Conservation (phyloP, 2,329 filamentous ascomycete species). For the Claviceps humidiphila region DNA sequence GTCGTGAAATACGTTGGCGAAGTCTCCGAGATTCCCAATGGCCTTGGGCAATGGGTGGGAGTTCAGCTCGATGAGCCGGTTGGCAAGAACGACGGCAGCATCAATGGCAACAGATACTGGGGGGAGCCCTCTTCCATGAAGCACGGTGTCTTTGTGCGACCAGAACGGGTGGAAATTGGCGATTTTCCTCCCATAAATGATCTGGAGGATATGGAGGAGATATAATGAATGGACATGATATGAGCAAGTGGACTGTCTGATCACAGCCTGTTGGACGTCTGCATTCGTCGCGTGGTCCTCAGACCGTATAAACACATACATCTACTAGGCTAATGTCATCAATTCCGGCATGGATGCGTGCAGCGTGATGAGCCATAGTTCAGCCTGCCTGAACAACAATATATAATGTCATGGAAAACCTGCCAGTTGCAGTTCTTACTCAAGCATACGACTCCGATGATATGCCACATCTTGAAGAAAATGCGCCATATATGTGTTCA, state of each 20-base stretch:
- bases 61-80: slow-evolving; percentile 66
- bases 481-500: too few relatives aligned
- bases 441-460: too few relatives aligned
- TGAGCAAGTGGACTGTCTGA: not conserved
- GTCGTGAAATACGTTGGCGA: slow-evolving; percentile 59
- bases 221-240: slow-evolving; percentile 23
- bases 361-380: too few relatives aligned
- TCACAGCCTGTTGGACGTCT: not conserved
- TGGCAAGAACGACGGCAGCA: slow-evolving; percentile 70
- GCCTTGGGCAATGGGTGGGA: slow-evolving; percentile 57
- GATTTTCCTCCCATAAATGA: slow-evolving; percentile 60
- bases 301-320: not conserved
- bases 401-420: too few relatives aligned
- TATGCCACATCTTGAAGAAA: too few relatives aligned
- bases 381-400: too few relatives aligned
- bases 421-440: too few relatives aligned
- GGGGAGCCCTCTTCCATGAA: slow-evolving; percentile 49
- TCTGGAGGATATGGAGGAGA: slow-evolving; percentile 67
- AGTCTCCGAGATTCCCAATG: slow-evolving; percentile 58
- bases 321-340: too few relatives aligned
- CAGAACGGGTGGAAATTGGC: slow-evolving; percentile 65
- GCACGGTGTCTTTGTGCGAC: slow-evolving; percentile 65
- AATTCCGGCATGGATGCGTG: too few relatives aligned
- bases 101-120: slow-evolving; percentile 58
- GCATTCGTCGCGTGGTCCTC: not conserved